Evolutionary conservation across 345 rosid genomes (phyloP), one percentile per base, ranked within the genome.

Genomic region (Aegle marmelos): DNA sequence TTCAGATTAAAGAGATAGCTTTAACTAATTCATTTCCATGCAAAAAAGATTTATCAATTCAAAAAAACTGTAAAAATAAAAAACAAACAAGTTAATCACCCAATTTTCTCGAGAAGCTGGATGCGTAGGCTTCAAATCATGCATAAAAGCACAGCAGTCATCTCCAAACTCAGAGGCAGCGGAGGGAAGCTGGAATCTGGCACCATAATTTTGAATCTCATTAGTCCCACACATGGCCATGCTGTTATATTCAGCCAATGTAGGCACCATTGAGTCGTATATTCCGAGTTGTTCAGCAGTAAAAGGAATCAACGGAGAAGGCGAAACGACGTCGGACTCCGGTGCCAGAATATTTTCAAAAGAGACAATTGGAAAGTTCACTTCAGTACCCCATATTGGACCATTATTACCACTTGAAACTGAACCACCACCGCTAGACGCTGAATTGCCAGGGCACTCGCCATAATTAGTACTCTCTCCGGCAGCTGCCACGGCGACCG

Each of bases 71-170:
- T 13, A 25, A 11, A 24, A 25, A 10, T 19, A 10, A 45, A 9
- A 41, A 54, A 60, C 60, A 4, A 53, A 28, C 34, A 27, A 25
- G 2, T 33, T 86, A 17, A 2, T 33, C 85, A 85, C 92, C 92
- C 87, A 88, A 1, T 79, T 81, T 74, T 84, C 90, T 71, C 64
- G 79, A 5, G 75, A 39, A 57, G 85, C 71, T 4, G 87, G 85
- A 71, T 41, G 84, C 45, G 70, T 70, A n/a, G 91, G 86, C 82
- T 87, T 90, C 31, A 82, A 78, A 72, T 88, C 86, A 37, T 84
- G 88, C 74, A 84, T 53, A 76, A 83, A 85, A 0, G 81, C 87
- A 72, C 79, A 73, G 71, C 86, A 90, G 22, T 90, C 91, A n/a
- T 88, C 89, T n/a, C 89, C 89, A 58, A 80, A 82, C 41, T 76